Evolutionary conservation across 1,139 yeast genomes (phyloP).

Genomic region (Barnettozyma hawaiiensis): DNA sequence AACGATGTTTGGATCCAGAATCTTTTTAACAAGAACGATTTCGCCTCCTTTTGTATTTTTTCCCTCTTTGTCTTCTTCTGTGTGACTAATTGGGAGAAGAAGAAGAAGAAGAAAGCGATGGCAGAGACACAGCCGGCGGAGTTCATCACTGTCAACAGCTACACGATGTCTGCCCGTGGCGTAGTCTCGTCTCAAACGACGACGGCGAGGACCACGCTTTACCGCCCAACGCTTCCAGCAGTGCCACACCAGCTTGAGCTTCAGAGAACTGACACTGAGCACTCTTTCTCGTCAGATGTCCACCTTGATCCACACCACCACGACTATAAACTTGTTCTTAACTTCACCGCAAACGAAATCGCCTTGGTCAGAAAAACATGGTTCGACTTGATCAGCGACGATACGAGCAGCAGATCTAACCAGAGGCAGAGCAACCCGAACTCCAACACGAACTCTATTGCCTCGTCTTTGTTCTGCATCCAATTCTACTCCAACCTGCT

Average conservation of each 20-base stretch:
- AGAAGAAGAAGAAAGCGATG: background rate
- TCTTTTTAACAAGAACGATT: too few species aligned
- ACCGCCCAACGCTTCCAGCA: conserved; percentile 3
- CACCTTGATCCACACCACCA: conserved; percentile 9
- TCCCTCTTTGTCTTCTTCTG: too few species aligned
- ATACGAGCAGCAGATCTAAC: conserved; percentile 12
- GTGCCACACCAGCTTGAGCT: too few species aligned
- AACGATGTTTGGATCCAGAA: too few species aligned
- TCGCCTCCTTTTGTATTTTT: too few species aligned
- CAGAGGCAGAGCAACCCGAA: too few species aligned
- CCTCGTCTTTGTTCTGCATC: conserved; percentile 50
- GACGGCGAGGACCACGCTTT: too few species aligned
- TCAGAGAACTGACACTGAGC: conserved; percentile 7
- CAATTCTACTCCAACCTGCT: conserved; percentile 59
- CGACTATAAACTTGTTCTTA: conserved; percentile 23
- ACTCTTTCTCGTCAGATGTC: conserved; percentile 10
- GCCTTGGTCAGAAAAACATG: conserved; percentile 36
- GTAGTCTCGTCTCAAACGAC: too few species aligned
- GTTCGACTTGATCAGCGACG: conserved; percentile 32
- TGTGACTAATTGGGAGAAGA: too few species aligned
- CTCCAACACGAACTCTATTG: conserved; percentile 32
- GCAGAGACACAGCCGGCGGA: conserved; percentile 1
- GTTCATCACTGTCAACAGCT: conserved; percentile 6
- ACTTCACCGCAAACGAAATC: conserved; percentile 33
- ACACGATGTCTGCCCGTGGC: conserved; percentile 8